Evolutionary conservation across 352 stramenopile genomes (phyloP).

Genomic region (Globisporangium orthogonon): DNA sequence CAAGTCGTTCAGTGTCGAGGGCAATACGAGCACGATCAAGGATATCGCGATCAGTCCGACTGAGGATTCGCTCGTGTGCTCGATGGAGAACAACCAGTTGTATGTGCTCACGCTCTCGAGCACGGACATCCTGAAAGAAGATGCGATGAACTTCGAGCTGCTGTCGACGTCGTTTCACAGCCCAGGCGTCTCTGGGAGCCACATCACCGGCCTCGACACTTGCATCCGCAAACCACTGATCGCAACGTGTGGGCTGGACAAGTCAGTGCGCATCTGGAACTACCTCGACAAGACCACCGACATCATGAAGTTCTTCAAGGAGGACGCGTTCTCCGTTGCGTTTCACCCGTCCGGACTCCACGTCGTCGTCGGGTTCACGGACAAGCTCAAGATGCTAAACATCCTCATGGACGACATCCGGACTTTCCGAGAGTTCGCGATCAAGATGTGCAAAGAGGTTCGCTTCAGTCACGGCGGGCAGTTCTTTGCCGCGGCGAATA

Average conservation of each 20-base stretch:
- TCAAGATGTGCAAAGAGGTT: constrained; percentile 91
- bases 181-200: constrained; percentile 46
- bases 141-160: constrained; percentile 92
- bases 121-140: constrained; percentile 90
- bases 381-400: constrained; percentile 93
- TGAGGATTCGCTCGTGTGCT: constrained; percentile 87
- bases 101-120: constrained; percentile 88
- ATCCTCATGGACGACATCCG: constrained; percentile 93
- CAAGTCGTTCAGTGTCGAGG: constrained; percentile 86
- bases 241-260: constrained; percentile 88
- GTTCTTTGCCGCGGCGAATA: constrained; percentile 87
- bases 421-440: constrained; percentile 84
- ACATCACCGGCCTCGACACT: constrained; percentile 91
- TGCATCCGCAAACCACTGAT: constrained; percentile 90
- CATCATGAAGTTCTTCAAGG: constrained; percentile 89
- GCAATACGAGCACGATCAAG: constrained; percentile 68
- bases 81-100: constrained; percentile 86
- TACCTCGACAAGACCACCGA: constrained; percentile 90
- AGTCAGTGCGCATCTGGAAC: constrained; percentile 92
- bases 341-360: constrained; percentile 90
- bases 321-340: constrained; percentile 83
- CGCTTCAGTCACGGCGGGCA: constrained; percentile 89
- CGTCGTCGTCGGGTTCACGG: constrained; percentile 88
- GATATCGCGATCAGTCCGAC: constrained; percentile 85
- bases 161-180: constrained; percentile 87